Evolutionary conservation across 2,329 filamentous ascomycete genomes (phyloP).

Genomic region (Pseudogymnoascus sp.): DNA sequence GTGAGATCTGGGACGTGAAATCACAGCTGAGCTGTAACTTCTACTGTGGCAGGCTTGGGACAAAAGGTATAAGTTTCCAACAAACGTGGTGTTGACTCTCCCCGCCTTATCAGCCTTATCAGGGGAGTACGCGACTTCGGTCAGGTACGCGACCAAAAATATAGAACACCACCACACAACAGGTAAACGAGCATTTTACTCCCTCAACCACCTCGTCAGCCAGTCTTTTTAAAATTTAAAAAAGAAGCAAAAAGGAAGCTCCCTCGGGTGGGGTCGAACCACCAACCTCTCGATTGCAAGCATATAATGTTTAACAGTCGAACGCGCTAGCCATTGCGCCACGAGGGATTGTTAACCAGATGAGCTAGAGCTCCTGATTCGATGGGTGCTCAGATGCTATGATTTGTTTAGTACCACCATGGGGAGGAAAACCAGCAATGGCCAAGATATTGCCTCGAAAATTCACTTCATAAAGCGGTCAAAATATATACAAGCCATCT

Average conservation of each 20-base stretch:
- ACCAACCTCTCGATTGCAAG: constrained; percentile 9
- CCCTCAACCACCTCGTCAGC: neutral
- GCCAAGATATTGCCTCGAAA: neutral
- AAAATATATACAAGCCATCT: neutral
- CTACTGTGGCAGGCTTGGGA: neutral
- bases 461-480: neutral
- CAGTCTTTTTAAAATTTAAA: neutral
- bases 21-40: neutral
- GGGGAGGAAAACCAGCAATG: neutral
- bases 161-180: neutral
- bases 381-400: neutral
- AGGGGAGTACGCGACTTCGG: neutral
- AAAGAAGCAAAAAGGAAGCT: neutral
- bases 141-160: constrained; percentile 6
- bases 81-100: neutral
- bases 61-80: neutral
- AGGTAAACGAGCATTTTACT: neutral
- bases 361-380: neutral
- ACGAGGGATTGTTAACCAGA: constrained; percentile 7
- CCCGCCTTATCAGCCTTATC: neutral
- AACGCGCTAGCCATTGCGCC: constrained; percentile 10
- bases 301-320: constrained; percentile 6
- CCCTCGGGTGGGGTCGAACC: constrained; percentile 9
- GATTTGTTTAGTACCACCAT: neutral
- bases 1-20: neutral